Evolutionary conservation across 305 asterid species (phyloP), one percentile per base, ranked within the genome.

Genomic region (Plantago lanceolata): DNA sequence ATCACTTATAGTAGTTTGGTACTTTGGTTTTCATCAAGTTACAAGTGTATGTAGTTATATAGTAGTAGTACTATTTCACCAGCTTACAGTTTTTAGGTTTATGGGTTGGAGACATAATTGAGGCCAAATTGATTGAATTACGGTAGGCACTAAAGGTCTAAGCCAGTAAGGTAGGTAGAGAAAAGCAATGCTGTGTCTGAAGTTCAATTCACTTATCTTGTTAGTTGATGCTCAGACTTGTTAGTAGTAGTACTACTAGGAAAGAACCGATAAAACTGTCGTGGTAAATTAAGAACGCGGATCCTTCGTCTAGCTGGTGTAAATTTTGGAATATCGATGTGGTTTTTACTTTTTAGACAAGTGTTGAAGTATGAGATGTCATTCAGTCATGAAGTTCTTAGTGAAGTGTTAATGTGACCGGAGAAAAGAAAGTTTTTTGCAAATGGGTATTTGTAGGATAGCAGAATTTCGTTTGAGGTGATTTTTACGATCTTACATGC

Each of bases 1-100:
- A 4, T 19, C 67, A 75, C 26, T 76, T 29, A 66, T 51, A 19
- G 55, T 33, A 45, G 5, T 5, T 29, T 29, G 2, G 33, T 11
- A 66, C 53, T 70, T 73, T 16, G 33, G 12, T 9, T 19, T 52
- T 4, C 19, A 19, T 18, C 57, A 52, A 19, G 16, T 19, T 19
- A 52, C 15, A 52, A 20, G 26, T 52, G 57, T 8, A 26, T 19
- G 35, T 31, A 8, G 4, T 31, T 4, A 4, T 31, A 8, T 4
- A 8, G 7, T 31, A n/a, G n/a, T n/a, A n/a, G 35, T 8, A 31
- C 2, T 31, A 31, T 4, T 31, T 31, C 7, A 31, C 7, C 7
- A 31, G 35, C 35, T 31, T 31, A 8, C 35, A 31, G 35, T 31
- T 31, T 31, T 31, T 31, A 31, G 35, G 35, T 33, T 33, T 33